Percentiles rank a stretch among this genome's conserved stretches.
phyloP scores from a whole-genome alignment of 768 basidiomycete genomes.

The Mycena olivaceomarginata region DNA sequence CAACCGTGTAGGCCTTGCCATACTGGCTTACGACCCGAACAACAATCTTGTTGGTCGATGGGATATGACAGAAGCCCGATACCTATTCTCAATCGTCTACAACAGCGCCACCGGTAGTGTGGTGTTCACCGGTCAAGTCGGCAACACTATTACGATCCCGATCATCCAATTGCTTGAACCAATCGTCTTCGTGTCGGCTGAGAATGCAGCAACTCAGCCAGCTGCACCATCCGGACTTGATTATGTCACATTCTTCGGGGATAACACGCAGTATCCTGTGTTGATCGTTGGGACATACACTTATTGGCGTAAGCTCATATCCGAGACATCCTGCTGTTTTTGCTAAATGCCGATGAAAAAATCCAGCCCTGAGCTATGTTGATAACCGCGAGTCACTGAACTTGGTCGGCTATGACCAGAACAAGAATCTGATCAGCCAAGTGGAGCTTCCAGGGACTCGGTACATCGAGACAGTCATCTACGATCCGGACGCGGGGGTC shows the following conservation, averaged over 20 bases:
- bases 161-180: slow-evolving; percentile 12
- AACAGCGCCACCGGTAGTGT: slow-evolving; percentile 4
- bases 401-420: slow-evolving; percentile 12
- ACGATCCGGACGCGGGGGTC: slow-evolving; percentile 9
- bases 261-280: slow-evolving; percentile 8
- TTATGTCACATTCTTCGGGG: slow-evolving; percentile 1
- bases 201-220: slow-evolving; percentile 15
- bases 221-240: slow-evolving; percentile 8
- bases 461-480: slow-evolving; percentile 8
- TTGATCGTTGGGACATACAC: slow-evolving; percentile 7
- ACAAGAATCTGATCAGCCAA: slow-evolving; percentile 10
- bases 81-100: slow-evolving; percentile 12
- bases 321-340: slow-evolving; percentile 10
- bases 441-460: slow-evolving; percentile 11
- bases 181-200: slow-evolving; percentile 10
- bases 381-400: slow-evolving; percentile 13
- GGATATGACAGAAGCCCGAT: slow-evolving; percentile 13
- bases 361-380: slow-evolving; percentile 3
- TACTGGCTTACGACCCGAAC: slow-evolving; percentile 10
- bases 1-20: slow-evolving; percentile 12
- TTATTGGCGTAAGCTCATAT: slow-evolving; percentile 12
- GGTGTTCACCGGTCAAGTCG: slow-evolving; percentile 15
- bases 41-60: slow-evolving; percentile 12
- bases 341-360: slow-evolving; percentile 14
- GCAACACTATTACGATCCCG: slow-evolving; percentile 10